Conservation (phyloP, 805 yeast species). For the Scheffersomyces ergatensis region DNA sequence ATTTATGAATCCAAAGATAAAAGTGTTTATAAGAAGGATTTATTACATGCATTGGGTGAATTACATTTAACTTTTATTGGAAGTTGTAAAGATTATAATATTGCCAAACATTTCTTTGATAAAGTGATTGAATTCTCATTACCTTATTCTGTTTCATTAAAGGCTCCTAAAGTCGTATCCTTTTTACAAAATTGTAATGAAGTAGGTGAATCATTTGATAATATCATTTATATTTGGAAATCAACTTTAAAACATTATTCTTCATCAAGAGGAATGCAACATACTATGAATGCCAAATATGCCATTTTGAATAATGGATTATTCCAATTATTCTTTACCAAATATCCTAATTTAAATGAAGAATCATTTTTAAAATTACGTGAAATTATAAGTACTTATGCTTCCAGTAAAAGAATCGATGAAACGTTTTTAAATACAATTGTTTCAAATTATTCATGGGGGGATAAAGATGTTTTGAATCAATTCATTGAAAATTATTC, state of each 20-base stretch:
- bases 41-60: constrained; percentile 58
- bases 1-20: constrained; percentile 35
- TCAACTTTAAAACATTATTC: constrained; percentile 55
- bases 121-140: constrained; percentile 59
- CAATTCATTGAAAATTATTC: constrained; percentile 61
- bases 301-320: constrained; percentile 70
- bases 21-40: constrained; percentile 14
- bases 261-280: constrained; percentile 35
- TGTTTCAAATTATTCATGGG: constrained; percentile 68
- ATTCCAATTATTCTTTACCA: constrained; percentile 64
- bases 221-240: constrained; percentile 61
- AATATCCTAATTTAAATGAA: constrained; percentile 47
- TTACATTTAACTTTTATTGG: constrained; percentile 80
- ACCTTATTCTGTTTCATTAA: constrained; percentile 70
- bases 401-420: constrained; percentile 58
- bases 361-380: constrained; percentile 59
- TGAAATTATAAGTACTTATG: constrained; percentile 54
- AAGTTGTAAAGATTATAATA: constrained; percentile 65
- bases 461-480: constrained; percentile 60
- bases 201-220: constrained; percentile 54
- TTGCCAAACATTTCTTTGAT: constrained; percentile 72
- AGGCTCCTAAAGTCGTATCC: constrained; percentile 69
- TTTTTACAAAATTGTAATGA: constrained; percentile 61
- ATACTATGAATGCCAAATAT: constrained; percentile 65
- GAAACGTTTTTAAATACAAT: constrained; percentile 82